Evolutionary conservation across 805 yeast species (phyloP), one percentile per base, ranked within the genome.

Genomic region (Komagataella ulmi): DNA sequence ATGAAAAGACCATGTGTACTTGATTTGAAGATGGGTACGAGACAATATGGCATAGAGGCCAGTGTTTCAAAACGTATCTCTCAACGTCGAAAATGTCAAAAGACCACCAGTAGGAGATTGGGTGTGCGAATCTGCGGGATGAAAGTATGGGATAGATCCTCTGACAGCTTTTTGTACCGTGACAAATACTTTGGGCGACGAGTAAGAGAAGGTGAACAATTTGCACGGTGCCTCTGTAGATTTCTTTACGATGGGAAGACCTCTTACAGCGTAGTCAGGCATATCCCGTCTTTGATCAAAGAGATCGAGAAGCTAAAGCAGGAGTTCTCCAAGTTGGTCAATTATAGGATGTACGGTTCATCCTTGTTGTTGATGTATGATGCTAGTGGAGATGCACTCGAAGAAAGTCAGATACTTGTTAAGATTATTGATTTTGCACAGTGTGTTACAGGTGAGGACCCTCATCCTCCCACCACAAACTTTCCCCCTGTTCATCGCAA

Each of bases 31-130:
- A 93, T 93, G 98, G 99, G 99, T 0, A 91, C 99, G 0, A 75
- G 99, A 53, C 99, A 93, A 66, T 93, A 93, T 61, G 99, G 99
- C 7, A 84, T 91, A n/a, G 96, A 89, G 56, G 97, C 98, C 0
- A 73, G 75, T 5, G 64, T 68, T 12, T 68, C 80, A 49, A 93
- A 93, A 66, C 84, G 81, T 61, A 63, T 69, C 49, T 87, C 96
- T 0, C 99, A 93, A 68, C 69, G 87, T 40, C 73, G 73, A 51
- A 93, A 93, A 66, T 93, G 99, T 65, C 69, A 75, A 3, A 67
- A 72, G 52, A 91, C 98, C 0, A 91, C 98, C 0, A 83, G 93
- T 1, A 71, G 88, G 47, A 68, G 72, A 53, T 72, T 93, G 40
- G 99, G 99, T 7, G 96, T 89, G 1, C 73, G 99, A 51, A 79